Percentiles rank a stretch among this genome's conserved stretches.
Evolutionary conservation across 139 green algal species (phyloP).

Genomic region (Pleodorina starrii): DNA sequence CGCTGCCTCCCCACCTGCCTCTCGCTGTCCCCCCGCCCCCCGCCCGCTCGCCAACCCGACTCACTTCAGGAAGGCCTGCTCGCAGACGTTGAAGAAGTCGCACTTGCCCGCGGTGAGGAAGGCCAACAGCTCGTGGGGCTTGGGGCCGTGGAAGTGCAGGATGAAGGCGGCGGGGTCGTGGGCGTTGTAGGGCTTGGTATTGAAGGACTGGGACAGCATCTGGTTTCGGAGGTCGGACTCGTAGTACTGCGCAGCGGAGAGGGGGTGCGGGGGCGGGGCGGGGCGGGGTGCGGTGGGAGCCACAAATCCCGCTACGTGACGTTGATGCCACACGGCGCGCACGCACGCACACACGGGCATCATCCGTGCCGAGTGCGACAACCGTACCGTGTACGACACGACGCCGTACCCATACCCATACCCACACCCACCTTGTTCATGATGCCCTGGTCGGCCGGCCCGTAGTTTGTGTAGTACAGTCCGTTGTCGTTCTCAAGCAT

Average conservation of each 20-base stretch:
- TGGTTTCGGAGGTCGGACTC: conserved; percentile 29
- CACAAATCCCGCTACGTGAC: too few species aligned
- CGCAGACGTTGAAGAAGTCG: conserved; percentile 42
- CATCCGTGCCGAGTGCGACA: too few species aligned
- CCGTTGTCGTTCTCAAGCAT: conserved; percentile 51
- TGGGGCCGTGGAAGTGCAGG: conserved; percentile 63
- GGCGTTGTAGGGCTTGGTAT: conserved; percentile 59
- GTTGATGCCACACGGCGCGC: too few species aligned
- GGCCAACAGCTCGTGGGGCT: conserved; percentile 51
- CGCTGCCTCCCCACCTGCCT: neutral
- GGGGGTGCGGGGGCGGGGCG: neutral
- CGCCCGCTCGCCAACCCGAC: neutral
- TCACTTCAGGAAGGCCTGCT: neutral
- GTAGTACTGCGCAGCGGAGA: conserved; percentile 30
- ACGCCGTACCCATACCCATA: too few species aligned
- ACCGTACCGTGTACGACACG: neutral
- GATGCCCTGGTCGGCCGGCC: conserved; percentile 56
- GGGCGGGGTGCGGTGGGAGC: neutral
- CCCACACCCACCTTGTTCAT: conserved; percentile 54
- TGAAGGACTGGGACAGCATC: conserved; percentile 50
- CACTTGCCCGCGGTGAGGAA: conserved; percentile 44
- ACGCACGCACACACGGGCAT: too few species aligned
- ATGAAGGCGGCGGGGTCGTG: conserved; percentile 31
- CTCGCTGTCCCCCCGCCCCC: neutral
- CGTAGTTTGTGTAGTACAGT: conserved; percentile 51